phyloP scores from a whole-genome alignment of 345 rosid genomes.

The Acer saccharum region DNA sequence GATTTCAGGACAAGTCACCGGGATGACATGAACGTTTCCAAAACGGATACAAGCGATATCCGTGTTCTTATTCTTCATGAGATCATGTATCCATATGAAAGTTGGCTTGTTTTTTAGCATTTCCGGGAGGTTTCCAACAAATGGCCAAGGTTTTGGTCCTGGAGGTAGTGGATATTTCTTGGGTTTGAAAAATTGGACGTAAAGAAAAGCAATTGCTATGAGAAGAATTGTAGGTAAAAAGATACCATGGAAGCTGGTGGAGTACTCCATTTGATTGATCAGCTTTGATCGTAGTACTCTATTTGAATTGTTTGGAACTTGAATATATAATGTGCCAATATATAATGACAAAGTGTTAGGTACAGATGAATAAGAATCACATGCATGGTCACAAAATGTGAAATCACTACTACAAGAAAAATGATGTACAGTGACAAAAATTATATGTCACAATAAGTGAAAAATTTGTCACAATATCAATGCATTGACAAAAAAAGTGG shows the following conservation, averaged over 20 bases:
- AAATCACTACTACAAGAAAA: too few relatives aligned
- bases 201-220: not conserved
- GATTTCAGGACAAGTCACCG: conserved; percentile 41
- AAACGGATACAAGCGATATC: conserved; percentile 46
- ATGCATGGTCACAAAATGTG: too few relatives aligned
- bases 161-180: conserved; percentile 19
- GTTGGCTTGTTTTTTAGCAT: conserved; percentile 35
- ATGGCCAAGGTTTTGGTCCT: conserved; percentile 42
- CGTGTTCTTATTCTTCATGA: conserved; percentile 38
- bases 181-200: conserved; percentile 11
- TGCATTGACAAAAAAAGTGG: too few relatives aligned
- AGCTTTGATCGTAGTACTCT: too few relatives aligned
- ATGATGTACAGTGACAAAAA: too few relatives aligned
- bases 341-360: too few relatives aligned
- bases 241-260: not conserved
- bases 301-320: too few relatives aligned
- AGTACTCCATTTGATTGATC: too few relatives aligned
- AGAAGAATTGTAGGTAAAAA: not conserved
- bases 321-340: too few relatives aligned
- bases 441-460: too few relatives aligned
- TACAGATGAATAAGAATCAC: too few relatives aligned
- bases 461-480: too few relatives aligned
- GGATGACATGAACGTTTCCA: conserved; percentile 38
- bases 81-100: conserved; percentile 36
- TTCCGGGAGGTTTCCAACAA: conserved; percentile 42